Percentiles rank a stretch among this genome's conserved stretches.
phyloP scores from a whole-genome alignment of 2,329 filamentous ascomycete species.

The Dactylella cylindrospora region DNA sequence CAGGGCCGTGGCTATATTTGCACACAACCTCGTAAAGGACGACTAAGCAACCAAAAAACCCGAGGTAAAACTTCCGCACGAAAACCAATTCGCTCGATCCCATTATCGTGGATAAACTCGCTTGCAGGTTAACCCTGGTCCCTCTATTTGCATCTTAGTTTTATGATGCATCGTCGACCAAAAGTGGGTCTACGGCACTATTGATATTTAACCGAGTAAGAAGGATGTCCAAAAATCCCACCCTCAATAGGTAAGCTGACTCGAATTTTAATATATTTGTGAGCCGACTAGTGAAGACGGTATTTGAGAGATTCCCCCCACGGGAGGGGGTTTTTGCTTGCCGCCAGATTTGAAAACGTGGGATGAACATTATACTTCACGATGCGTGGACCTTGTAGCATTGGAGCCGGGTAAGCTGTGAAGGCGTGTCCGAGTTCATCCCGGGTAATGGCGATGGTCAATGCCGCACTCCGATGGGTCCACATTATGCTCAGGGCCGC shows the following conservation, averaged over 20 bases:
- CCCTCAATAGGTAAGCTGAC: conserved; percentile 27
- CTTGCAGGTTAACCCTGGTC: neutral
- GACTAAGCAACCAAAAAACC: too few species aligned
- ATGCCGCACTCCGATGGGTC: too few species aligned
- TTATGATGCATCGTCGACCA: conserved; percentile 4
- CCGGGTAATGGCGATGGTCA: too few species aligned
- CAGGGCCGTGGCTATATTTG: conserved; percentile 19
- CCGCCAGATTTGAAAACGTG: conserved; percentile 2
- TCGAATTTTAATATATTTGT: neutral
- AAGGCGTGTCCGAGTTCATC: too few species aligned
- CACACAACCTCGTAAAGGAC: too few species aligned
- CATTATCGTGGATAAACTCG: neutral
- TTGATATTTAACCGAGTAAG: conserved; percentile 36
- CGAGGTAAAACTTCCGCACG: too few species aligned
- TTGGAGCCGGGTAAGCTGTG: conserved; percentile 14
- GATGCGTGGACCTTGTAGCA: conserved; percentile 29
- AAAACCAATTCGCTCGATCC: too few species aligned
- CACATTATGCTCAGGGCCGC: too few species aligned
- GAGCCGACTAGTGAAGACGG: neutral
- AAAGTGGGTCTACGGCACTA: conserved; percentile 17
- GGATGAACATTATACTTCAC: neutral
- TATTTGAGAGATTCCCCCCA: conserved; percentile 9
- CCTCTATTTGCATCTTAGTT: neutral
- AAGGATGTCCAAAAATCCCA: conserved; percentile 8
- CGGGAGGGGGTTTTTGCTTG: too few species aligned